These are phyloP conservation scores for Saccharomyces mikatae DNA, from an alignment of 805 yeast species.

Conservation along the genomic window DNA sequence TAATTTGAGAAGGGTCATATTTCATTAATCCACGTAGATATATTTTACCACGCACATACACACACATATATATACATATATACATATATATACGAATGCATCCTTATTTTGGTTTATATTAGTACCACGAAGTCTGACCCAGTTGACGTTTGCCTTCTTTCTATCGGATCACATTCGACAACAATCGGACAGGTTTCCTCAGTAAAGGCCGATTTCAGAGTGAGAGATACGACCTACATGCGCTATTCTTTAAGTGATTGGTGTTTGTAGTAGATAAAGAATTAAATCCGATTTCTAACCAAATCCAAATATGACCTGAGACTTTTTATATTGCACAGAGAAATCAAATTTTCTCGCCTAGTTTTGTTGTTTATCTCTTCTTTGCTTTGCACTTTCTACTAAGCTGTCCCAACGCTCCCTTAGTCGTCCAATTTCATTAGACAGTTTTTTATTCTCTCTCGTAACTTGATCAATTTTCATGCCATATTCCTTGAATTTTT, in stretches of 20 bases:
- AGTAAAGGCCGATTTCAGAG: too few species aligned
- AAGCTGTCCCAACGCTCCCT: conserved; percentile 59
- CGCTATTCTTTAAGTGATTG: too few species aligned
- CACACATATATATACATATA: not conserved
- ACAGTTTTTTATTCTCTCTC: conserved; percentile 39
- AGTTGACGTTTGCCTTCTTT: too few species aligned
- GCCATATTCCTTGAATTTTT: conserved; percentile 31
- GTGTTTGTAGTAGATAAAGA: too few species aligned
- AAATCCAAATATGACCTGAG: not conserved
- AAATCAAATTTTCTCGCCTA: not conserved
- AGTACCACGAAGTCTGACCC: too few species aligned
- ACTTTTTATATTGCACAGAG: not conserved
- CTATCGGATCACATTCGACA: too few species aligned
- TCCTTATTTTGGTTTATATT: not conserved
- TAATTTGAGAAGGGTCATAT: not conserved
- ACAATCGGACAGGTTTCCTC: too few species aligned
- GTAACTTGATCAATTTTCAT: conserved; percentile 30
- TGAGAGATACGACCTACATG: too few species aligned
- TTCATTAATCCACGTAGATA: not conserved
- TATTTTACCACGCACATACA: not conserved
- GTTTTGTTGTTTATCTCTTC: conserved; percentile 27
- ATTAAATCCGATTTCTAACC: not conserved
- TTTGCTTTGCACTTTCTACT: conserved; percentile 56
- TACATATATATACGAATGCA: not conserved
- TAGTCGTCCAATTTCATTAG: conserved; percentile 42